Percentiles rank a stretch among this genome's conserved stretches.
Conservation (phyloP, 805 yeast species). For the Kuraishia molischiana region DNA sequence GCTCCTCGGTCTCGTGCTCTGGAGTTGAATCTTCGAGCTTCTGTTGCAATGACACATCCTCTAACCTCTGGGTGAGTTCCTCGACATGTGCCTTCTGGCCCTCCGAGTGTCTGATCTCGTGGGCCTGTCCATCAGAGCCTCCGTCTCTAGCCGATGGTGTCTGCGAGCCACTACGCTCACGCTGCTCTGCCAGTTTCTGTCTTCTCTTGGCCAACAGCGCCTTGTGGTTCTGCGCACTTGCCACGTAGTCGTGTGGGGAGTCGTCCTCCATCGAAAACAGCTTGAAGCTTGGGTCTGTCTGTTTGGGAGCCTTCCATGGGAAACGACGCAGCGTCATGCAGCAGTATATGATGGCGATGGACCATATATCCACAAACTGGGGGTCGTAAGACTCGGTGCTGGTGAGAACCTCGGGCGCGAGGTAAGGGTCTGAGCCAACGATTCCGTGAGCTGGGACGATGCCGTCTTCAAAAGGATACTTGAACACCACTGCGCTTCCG, state of each 20-base stretch:
- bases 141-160: constrained; percentile 1
- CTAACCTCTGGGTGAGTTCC: neutral
- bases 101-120: constrained; percentile 55
- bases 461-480: constrained; percentile 59
- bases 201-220: constrained; percentile 49
- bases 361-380: constrained; percentile 75
- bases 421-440: constrained; percentile 80
- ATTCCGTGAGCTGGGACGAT: constrained; percentile 60
- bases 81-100: neutral
- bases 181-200: constrained; percentile 29
- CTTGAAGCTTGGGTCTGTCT: constrained; percentile 59
- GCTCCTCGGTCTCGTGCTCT: neutral
- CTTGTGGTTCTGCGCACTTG: constrained; percentile 67
- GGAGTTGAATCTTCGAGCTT: neutral
- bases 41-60: neutral
- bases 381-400: constrained; percentile 57
- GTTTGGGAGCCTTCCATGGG: constrained; percentile 80
- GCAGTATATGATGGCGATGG: constrained; percentile 74
- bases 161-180: constrained; percentile 6
- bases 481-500: constrained; percentile 77
- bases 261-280: constrained; percentile 62
- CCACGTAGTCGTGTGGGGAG: constrained; percentile 62
- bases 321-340: constrained; percentile 80
- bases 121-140: constrained; percentile 23
- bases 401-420: constrained; percentile 71